Conservation (phyloP, 805 yeast species). For the Jamesozyma lodderae region DNA sequence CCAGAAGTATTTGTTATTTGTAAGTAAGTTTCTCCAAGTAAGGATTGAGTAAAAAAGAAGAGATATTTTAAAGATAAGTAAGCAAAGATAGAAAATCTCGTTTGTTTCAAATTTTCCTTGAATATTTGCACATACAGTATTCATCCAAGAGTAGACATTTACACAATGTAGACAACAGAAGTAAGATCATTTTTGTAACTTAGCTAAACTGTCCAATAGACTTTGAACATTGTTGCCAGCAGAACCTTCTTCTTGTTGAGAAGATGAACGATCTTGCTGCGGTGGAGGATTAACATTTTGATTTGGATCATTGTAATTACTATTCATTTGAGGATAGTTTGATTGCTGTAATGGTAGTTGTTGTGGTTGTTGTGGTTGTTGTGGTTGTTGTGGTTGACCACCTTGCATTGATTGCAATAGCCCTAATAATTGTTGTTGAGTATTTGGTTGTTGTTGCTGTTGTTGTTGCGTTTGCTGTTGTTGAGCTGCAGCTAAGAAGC, state of each 20-base stretch:
- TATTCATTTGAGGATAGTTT: constrained; percentile 1
- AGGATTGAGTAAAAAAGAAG: no score
- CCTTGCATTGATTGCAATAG: constrained; percentile 30
- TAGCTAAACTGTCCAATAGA: constrained; percentile 32
- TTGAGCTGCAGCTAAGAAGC: constrained; percentile 27
- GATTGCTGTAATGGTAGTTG: constrained; percentile 2
- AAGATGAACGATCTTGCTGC: constrained; percentile 9
- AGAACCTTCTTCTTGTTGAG: constrained; percentile 16
- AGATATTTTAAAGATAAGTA: no score
- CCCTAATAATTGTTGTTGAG: constrained; percentile 21
- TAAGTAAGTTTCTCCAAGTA: no score
- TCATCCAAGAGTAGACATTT: no score
- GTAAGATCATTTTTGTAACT: constrained; percentile 27
- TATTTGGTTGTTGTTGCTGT: constrained; percentile 16
- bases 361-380: constrained; percentile 5
- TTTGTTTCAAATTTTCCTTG: no score
- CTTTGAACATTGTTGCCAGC: constrained; percentile 31
- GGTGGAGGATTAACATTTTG: constrained; percentile 5
- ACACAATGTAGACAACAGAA: no score
- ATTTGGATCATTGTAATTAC: constrained; percentile 1
- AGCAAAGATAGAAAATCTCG: no score
- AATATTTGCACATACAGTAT: no score
- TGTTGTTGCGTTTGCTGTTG: constrained; percentile 28
- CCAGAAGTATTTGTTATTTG: no score
- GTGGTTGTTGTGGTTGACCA: constrained; percentile 15